A percentile compares a stretch with the other conserved stretches of the same genome.
Conservation (phyloP, 1,284 basidiomycete species). For the Moniliella sp. region DNA sequence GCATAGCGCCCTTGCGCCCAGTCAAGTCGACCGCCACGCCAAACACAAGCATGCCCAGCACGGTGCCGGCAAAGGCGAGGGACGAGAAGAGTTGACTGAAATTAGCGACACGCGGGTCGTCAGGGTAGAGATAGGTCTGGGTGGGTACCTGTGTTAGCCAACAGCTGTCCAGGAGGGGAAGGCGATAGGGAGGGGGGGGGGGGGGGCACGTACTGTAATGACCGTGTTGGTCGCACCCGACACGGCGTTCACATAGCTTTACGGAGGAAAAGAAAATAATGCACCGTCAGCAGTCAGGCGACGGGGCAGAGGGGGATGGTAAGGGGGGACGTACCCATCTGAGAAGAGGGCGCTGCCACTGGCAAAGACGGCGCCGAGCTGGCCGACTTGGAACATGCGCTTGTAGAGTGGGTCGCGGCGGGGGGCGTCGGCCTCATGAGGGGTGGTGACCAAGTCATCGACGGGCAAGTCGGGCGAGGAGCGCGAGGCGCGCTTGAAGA, state of each 20-base stretch:
- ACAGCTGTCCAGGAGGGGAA: too few species aligned
- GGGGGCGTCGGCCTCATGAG: too few species aligned
- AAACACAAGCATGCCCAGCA: constrained; percentile 43
- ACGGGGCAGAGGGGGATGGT: background rate
- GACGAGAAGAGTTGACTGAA: constrained; percentile 16
- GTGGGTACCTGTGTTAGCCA: too few species aligned
- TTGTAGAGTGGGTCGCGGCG: too few species aligned
- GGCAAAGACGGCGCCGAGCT: constrained; percentile 13
- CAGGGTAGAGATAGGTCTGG: constrained; percentile 1
- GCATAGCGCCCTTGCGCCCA: constrained; percentile 61
- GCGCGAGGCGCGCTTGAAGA: too few species aligned
- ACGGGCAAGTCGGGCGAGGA: too few species aligned
- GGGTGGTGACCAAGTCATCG: too few species aligned
- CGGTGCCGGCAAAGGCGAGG: constrained; percentile 38
- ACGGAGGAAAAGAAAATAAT: too few species aligned
- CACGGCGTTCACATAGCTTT: constrained; percentile 15
- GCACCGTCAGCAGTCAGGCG: background rate
- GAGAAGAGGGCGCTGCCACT: constrained; percentile 25
- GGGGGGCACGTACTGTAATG: too few species aligned
- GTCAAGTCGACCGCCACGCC: constrained; percentile 39
- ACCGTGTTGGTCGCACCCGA: constrained; percentile 15
- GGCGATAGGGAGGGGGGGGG: too few species aligned
- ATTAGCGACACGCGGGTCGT: constrained; percentile 5
- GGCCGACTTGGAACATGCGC: background rate
- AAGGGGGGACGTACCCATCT: constrained; percentile 29